Evolutionary conservation across 73 alveolate species (phyloP).

Genomic region (Paraurostyla sp.): DNA sequence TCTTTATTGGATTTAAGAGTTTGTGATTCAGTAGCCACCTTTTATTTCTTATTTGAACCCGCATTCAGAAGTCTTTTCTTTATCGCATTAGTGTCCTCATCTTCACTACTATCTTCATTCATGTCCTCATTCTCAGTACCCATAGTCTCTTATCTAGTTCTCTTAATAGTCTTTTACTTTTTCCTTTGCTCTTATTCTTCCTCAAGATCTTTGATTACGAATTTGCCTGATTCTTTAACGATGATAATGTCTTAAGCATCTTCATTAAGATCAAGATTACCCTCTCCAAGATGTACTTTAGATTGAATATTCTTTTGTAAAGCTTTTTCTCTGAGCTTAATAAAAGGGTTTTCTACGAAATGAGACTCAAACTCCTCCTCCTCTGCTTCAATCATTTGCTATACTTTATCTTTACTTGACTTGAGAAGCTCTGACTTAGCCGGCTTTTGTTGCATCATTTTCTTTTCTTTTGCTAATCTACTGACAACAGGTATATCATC

Average conservation of each 20-base stretch:
- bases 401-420: not conserved
- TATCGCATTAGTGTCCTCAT: not conserved
- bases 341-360: slow-evolving; percentile 73
- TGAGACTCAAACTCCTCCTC: slow-evolving; percentile 63
- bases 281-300: slow-evolving; percentile 3
- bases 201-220: slow-evolving; percentile 85
- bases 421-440: not conserved
- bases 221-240: slow-evolving; percentile 73
- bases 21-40: not conserved
- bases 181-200: slow-evolving; percentile 75
- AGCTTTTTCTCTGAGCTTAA: slow-evolving; percentile 55
- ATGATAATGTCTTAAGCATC: slow-evolving; percentile 35
- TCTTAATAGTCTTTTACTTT: slow-evolving; percentile 70
- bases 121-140: slow-evolving; percentile 63
- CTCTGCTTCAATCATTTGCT: slow-evolving; percentile 51
- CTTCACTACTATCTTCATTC: slow-evolving; percentile 4
- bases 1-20: not conserved
- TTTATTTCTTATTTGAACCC: slow-evolving; percentile 6
- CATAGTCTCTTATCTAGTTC: slow-evolving; percentile 57
- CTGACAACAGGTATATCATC: slow-evolving; percentile 59
- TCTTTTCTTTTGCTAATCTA: slow-evolving; percentile 23
- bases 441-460: not conserved
- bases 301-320: not conserved
- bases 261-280: not conserved
- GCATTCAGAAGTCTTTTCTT: not conserved